Evolutionary conservation across 768 basidiomycete species (phyloP).

Genomic region (Auricularia cornea): DNA sequence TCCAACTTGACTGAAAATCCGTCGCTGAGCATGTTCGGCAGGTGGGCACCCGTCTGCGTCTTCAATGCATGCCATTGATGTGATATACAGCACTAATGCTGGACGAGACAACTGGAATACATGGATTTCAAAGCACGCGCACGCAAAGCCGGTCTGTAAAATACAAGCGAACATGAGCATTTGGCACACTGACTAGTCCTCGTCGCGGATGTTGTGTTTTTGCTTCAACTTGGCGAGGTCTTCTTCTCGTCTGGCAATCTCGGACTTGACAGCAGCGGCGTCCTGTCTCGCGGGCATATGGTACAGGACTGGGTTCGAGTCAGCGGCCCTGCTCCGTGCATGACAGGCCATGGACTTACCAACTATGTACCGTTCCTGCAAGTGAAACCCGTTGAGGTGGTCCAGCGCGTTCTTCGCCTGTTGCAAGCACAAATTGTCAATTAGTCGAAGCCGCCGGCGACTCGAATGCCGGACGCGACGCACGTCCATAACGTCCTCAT

Average conservation of each 20-base stretch:
- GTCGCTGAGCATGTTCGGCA: too few relatives aligned
- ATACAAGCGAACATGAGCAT: not conserved
- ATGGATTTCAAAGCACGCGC: not conserved
- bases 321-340: not conserved
- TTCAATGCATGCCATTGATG: too few relatives aligned
- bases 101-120: not conserved
- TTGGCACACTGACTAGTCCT: constrained; percentile 29
- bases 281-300: constrained; percentile 98
- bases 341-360: constrained; percentile 23
- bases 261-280: constrained; percentile 86
- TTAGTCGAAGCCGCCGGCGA: too few relatives aligned
- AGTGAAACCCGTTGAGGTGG: constrained; percentile 94
- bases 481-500: constrained; percentile 94
- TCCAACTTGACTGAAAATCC: not conserved
- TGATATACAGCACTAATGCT: too few relatives aligned
- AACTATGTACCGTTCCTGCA: constrained; percentile 97
- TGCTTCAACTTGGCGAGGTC: constrained; percentile 81
- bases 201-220: constrained; percentile 70
- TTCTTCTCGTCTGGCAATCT: constrained; percentile 84
- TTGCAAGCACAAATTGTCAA: too few relatives aligned
- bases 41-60: too few relatives aligned
- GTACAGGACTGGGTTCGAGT: constrained; percentile 55
- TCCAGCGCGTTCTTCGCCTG: constrained; percentile 96
- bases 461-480: constrained; percentile 18
- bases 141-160: not conserved